Evolutionary conservation across 495 filamentous ascomycete genomes (phyloP).

Genomic region (Halenospora varia): DNA sequence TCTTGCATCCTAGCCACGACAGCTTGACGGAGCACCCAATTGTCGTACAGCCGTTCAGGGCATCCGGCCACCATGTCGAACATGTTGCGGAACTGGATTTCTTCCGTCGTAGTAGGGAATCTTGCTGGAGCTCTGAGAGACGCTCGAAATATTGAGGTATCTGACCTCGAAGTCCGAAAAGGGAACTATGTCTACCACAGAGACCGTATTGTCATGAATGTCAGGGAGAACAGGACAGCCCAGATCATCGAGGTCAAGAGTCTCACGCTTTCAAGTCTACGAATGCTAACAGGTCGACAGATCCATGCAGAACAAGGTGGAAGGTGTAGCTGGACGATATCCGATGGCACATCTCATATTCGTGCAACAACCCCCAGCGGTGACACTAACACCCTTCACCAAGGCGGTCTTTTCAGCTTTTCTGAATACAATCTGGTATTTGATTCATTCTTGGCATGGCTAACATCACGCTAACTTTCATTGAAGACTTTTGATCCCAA

Average conservation of each 20-base stretch:
- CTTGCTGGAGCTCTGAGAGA: background rate
- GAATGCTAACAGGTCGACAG: conserved; percentile 9
- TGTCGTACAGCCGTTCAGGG: too few species aligned
- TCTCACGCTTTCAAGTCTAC: background rate
- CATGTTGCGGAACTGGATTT: conserved; percentile 16
- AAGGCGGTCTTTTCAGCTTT: background rate
- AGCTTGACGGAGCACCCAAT: too few species aligned
- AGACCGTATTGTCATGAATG: conserved; percentile 1
- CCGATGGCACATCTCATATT: conserved; percentile 15
- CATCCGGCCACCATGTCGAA: conserved; percentile 14
- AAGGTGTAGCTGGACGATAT: conserved; percentile 12
- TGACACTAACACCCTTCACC: background rate
- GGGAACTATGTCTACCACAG: background rate
- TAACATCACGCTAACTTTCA: background rate
- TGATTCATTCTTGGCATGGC: background rate
- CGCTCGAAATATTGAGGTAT: background rate
- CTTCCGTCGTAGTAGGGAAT: background rate
- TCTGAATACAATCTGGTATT: background rate
- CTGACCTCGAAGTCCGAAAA: background rate
- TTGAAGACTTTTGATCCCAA: background rate
- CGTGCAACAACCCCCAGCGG: conserved; percentile 4
- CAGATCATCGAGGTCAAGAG: conserved; percentile 15
- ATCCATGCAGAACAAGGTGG: background rate
- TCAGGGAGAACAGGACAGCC: background rate
- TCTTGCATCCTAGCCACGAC: too few species aligned